Base-by-base conservation (phyloP, 2,329 filamentous ascomycete genomes). In the Pseudohalonectria lignicola region DNA sequence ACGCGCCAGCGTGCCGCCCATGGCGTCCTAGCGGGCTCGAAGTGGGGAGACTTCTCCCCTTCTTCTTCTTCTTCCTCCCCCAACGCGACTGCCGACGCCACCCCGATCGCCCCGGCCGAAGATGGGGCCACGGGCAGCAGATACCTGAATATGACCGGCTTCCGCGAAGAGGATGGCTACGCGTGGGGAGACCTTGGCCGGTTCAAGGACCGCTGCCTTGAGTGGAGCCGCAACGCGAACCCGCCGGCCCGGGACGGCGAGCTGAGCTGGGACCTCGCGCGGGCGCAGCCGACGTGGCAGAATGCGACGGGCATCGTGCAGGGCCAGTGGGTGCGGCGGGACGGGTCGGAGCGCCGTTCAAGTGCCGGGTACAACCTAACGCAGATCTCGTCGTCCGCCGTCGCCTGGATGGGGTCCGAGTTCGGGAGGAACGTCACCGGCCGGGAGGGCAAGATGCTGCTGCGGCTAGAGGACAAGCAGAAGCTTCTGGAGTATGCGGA, bases 401-500 rank as follows among this genome's bases (percentile, higher is more conserved):
- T 82, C 43, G 71, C 76, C 31, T 94, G 87, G 66, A 69, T 74
- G 17, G 66, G 53, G 20, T 56, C 63, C 20, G 70, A 77, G 12
- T 94, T 85, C 71, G 75, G 75, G 19, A 74, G 85, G 45, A 95
- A 95, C 56, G 68, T 94, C 41, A 94, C 87, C 0, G 84, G 86
- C 2, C 53, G 58, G 2, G 67, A 75, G 35, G 86, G 86, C 12
- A 77, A 72, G 43, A 71, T 94, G 43, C 69, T 79, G 43, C 53
- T 94, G 41, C 73, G 79, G 39, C 63, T 93, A 33, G 73, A 75
- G 13, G 73, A 76, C 50, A 61, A 63, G 41, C 36, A 37, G 65
- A 65, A 17, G 54, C 55, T 57, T 4, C 52, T 57, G 3, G 56
- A 60, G 17, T 71, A 70, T 39, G 61, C 63, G 38, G 60, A 67